Base-by-base conservation (phyloP, 2,329 filamentous ascomycete genomes). In the Cryoendolithus antarcticus region DNA sequence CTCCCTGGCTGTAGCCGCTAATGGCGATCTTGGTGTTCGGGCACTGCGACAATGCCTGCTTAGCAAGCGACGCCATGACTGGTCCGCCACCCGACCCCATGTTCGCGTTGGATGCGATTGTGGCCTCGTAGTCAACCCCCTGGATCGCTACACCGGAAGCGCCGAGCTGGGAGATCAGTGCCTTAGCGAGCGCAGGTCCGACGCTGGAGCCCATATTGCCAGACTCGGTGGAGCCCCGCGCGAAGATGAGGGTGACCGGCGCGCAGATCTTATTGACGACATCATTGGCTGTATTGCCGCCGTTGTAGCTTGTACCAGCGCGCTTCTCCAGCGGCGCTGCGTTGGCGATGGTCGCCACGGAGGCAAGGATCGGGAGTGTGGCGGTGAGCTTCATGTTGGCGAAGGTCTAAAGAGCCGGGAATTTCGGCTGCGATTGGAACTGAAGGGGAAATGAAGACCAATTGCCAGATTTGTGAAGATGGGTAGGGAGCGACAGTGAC, bases 201-300 rank as follows among this genome's bases (percentile, higher is more conserved):
- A 65, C 60, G 6, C 66, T 44, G 13, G 50, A 51, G 13, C 72
- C 72, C 37, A 75, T 66, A 45, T 72, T 74, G 31, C 70, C 70
- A 1, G 44, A 28, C 53, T 75, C 70, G 5, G 63, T 66, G 4
- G 71, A 74, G 7, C 72, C 72, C 9, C 72, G 65, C n/a, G 72
- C 71, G 46, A 71, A 75, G 47, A 76, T 66, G 38, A 75, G 54
- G 4, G 70, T 74, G 44, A 71, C 62, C 28, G 59, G 50, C 30
- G 63, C 65, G 55, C 67, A 70, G 32, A 21, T 39, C 27, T 37
- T 37, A 24, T 37, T 30, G 8, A 9, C 36, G 31, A 49, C 37
- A 37, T 50, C 43, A 38, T 44, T 41, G 33, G 46, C 46, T 10
- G 46, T 46, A 9, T 27, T 40, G 27, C 46, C 44, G 9, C 44